Evolutionary conservation across 495 filamentous ascomycete genomes (phyloP), one percentile per base, ranked within the genome.

Genomic region (Penicillium psychrofluorescens): DNA sequence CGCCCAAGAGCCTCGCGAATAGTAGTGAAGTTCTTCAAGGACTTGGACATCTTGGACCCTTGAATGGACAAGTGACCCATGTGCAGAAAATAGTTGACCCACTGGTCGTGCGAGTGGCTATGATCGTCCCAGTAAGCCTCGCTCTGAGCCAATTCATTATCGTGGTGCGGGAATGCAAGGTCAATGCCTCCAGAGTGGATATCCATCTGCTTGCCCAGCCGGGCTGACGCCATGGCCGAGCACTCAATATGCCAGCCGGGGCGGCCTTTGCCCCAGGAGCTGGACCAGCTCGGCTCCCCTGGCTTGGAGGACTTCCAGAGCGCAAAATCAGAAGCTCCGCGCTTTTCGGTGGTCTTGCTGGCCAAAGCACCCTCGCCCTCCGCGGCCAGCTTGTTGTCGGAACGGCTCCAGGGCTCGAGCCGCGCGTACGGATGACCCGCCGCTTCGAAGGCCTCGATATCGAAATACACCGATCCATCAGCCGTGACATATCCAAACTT

Each of bases 211-310:
- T 78, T 69, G 7, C 91, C 92, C 6, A 98, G 71, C 29, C 85
- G 79, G 43, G 88, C 85, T 2, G 84, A 90, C 1, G 90, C 90
- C 92, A 98, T 98, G 2, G 88, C 90, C 1, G 86, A 92, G 78
- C 92, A 98, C 69, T 98, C 91, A 49, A 98, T 96, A 62, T 97
- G 92, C 92, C 89, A 96, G 11, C 92, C 92, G 0, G 92, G 92
- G 13, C 92, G 74, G 22, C 91, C 90, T 37, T 78, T 70, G 8
- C 90, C 89, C 91, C 92, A 98, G 6, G 77, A 77, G 52, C 82
- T 88, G 9, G 79, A 67, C 92, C 92, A 98, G 47, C 76, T 84
- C 1, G 92, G 92, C 69, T 98, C 92, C 32, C 92, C 91, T 4
- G 85, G 78, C 65, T 94, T 96, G 0, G 83, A 89, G 32, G 85